Base-by-base conservation (phyloP, 192 early-diverging fungal genomes). In the Jimgerdemannia flammicorona region DNA sequence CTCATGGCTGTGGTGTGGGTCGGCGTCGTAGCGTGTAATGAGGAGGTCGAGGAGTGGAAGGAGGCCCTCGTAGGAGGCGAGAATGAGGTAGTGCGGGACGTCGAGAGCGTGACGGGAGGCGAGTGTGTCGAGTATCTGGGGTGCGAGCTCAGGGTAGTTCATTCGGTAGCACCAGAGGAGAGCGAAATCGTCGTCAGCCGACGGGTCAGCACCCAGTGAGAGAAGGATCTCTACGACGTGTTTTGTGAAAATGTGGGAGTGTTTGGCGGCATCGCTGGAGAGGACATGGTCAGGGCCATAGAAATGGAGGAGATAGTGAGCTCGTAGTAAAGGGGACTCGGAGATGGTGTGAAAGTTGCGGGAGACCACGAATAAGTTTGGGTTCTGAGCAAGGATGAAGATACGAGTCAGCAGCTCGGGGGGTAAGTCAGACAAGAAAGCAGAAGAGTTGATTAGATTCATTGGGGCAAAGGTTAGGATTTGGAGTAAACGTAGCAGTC, bases 331-430 rank as follows among this genome's bases (percentile, higher is more conserved):
- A 20, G 70, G 20, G 42, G 77, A 72, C 11, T 43, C 19, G 4
- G 78, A 77, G 3, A 83, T 64, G 3, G 70, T 43, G 66, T 76
- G 77, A 10, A 77, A 75, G 4, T 69, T 39, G 29, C 41, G 44
- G 3, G 49, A 74, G n/a, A 66, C 70, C 4, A 44, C 14, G 10
- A 65, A 70, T 3, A 83, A 42, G 3, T 44, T 43, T 39, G 77
- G 72, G 72, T 76, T 83, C 75, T 79, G 81, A 6, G 78, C 64
- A 43, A 79, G n/a, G 4, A 79, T 63, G 69, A 83, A 83, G 43
- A 83, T 83, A 14, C 73, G 72, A 3, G 69, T 69, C 67, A 71
- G 43, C 17, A 83, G 78, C 67, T 83, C 81, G 17, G 74, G 43
- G 40, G 81, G 81, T 3, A 83, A 68, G 42, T 41, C 49, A 14